These are phyloP conservation scores for Lentinula sp. DNA, from an alignment of 768 basidiomycete genomes.

Conservation along the genomic window DNA sequence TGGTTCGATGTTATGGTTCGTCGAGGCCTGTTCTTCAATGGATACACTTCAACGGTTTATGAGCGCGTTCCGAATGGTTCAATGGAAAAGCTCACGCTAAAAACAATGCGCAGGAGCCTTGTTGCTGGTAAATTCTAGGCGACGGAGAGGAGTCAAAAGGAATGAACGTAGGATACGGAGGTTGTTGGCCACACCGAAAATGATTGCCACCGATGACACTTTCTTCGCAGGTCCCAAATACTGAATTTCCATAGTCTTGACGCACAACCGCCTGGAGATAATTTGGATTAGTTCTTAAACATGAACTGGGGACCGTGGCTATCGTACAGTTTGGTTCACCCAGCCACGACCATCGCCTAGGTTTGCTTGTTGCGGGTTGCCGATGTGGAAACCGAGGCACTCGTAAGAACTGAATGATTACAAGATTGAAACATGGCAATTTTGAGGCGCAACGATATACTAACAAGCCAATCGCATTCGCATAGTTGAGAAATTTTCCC, in stretches of 20 bases:
- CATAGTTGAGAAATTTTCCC: constrained; percentile 36
- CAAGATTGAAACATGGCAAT: neutral
- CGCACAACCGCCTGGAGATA: constrained; percentile 57
- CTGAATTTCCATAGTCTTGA: constrained; percentile 58
- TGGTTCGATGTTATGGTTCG: constrained; percentile 39
- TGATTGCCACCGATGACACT: constrained; percentile 66
- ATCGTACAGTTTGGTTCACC: constrained; percentile 26
- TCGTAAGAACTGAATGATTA: constrained; percentile 34
- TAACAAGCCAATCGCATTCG: constrained; percentile 49
- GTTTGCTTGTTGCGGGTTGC: constrained; percentile 51
- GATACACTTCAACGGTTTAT: neutral
- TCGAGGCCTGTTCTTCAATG: constrained; percentile 23
- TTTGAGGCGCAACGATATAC: constrained; percentile 7
- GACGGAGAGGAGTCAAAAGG: neutral
- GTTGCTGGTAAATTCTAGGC: neutral
- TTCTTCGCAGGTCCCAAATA: constrained; percentile 68
- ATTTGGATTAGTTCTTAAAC: neutral
- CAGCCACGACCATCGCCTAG: constrained; percentile 66
- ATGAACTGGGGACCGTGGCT: constrained; percentile 8
- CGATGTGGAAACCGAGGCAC: constrained; percentile 60
- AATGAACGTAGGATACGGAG: too few species aligned
- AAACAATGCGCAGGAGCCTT: constrained; percentile 41
- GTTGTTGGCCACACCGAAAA: constrained; percentile 35
- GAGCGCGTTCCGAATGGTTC: constrained; percentile 19
- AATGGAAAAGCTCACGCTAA: constrained; percentile 34